phyloP scores from a whole-genome alignment of 2,329 filamentous ascomycete genomes.

The Ophiostoma populinum region DNA sequence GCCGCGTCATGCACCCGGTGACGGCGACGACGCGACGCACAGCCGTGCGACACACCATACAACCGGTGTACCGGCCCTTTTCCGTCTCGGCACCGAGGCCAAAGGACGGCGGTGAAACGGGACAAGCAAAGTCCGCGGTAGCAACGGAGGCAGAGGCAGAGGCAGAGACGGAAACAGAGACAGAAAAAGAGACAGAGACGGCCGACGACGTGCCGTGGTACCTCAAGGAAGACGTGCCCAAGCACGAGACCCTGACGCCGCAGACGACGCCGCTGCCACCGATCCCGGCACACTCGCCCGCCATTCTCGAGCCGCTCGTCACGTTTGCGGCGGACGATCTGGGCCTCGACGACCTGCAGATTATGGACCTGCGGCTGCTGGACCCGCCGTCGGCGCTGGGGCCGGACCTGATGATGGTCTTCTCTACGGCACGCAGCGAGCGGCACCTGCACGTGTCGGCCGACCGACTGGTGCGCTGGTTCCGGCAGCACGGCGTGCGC shows the following conservation, averaged over 20 bases:
- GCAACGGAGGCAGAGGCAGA: background rate
- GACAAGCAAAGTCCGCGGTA: too few species aligned
- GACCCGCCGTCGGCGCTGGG: slow-evolving; percentile 80
- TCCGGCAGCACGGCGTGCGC: slow-evolving; percentile 54
- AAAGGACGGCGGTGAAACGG: background rate
- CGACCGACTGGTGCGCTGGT: slow-evolving; percentile 75
- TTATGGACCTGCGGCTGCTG: slow-evolving; percentile 70
- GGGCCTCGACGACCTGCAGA: slow-evolving; percentile 62
- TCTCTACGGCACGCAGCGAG: slow-evolving; percentile 80
- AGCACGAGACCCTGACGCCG: slow-evolving; percentile 31
- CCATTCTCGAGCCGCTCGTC: slow-evolving; percentile 53
- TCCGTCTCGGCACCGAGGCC: background rate
- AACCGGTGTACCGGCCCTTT: background rate
- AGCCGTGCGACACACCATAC: background rate
- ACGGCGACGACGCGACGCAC: background rate
- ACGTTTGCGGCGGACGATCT: slow-evolving; percentile 69
- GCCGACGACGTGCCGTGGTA: slow-evolving; percentile 46
- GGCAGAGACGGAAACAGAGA: background rate
- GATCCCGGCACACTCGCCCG: slow-evolving; percentile 51
- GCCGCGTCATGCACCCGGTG: background rate
- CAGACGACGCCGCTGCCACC: slow-evolving; percentile 29
- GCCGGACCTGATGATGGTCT: slow-evolving; percentile 77
- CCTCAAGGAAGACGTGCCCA: slow-evolving; percentile 51
- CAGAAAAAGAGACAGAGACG: background rate
- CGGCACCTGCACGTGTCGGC: slow-evolving; percentile 85